A percentile compares a stretch with the other conserved stretches of the same genome.
Evolutionary conservation across 371 early-diverging fungal genomes (phyloP).

Genomic region (Mucor racemosus): DNA sequence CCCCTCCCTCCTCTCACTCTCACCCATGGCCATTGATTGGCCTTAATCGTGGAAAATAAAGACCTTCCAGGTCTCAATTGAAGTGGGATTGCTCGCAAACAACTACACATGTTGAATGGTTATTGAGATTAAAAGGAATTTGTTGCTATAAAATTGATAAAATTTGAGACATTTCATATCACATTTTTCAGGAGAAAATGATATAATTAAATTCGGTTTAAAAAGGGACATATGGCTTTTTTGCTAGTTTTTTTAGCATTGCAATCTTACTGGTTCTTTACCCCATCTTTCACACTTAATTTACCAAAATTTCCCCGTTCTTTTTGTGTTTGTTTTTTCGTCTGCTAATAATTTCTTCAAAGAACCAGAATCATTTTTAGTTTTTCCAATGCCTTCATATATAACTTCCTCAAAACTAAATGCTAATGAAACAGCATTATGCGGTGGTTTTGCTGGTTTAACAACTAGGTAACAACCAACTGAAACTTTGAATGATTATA

Average conservation of each 20-base stretch:
- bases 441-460: slow-evolving; percentile 68
- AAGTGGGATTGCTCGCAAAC: no score
- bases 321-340: neutral
- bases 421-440: slow-evolving; percentile 56
- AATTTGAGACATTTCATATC: neutral
- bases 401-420: slow-evolving; percentile 49
- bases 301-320: slow-evolving; percentile 11
- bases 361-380: neutral
- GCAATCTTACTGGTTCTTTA: neutral
- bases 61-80: neutral
- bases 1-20: no score
- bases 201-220: neutral
- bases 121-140: neutral
- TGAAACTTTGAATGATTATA: neutral
- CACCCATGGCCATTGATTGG: neutral
- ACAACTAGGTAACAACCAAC: slow-evolving; percentile 47
- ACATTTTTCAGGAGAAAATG: neutral
- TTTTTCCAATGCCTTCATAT: slow-evolving; percentile 30
- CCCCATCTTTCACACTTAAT: neutral
- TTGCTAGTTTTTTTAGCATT: neutral
- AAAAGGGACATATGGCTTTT: neutral
- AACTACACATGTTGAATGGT: neutral
- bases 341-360: neutral
- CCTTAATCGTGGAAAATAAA: neutral
- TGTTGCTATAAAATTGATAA: neutral